Percentiles rank a stretch among this genome's conserved stretches.
These are phyloP conservation scores for Scheffersomyces amazonensis DNA, from an alignment of 805 yeast species.

Conservation along the genomic window DNA sequence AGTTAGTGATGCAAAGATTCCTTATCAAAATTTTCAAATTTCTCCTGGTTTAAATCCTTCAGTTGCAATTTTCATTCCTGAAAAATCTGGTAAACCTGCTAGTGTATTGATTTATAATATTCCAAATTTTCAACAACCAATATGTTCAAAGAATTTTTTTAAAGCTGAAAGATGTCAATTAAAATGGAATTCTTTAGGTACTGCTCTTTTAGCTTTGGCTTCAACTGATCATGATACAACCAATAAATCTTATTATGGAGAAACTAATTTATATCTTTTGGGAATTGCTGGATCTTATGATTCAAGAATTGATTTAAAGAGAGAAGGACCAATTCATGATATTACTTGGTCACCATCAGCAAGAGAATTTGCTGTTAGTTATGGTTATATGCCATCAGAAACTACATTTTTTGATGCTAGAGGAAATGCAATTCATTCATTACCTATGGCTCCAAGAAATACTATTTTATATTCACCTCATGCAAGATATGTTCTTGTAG, in stretches of 20 bases:
- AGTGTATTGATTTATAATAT: slow-evolving; percentile 78
- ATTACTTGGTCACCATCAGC: slow-evolving; percentile 96
- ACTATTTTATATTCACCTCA: slow-evolving; percentile 92
- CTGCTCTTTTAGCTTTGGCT: slow-evolving; percentile 89
- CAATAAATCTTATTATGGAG: slow-evolving; percentile 95
- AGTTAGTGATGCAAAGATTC: slow-evolving; percentile 49
- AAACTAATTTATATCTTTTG: slow-evolving; percentile 83
- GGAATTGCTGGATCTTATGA: slow-evolving; percentile 93
- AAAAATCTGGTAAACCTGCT: slow-evolving; percentile 85
- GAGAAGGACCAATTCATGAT: slow-evolving; percentile 97
- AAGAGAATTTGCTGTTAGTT: slow-evolving; percentile 94
- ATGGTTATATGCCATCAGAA: slow-evolving; percentile 97
- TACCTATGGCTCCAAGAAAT: slow-evolving; percentile 86
- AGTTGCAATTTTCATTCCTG: slow-evolving; percentile 88
- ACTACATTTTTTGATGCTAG: slow-evolving; percentile 93
- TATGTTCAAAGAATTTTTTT: slow-evolving; percentile 84
- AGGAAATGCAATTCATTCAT: slow-evolving; percentile 79
- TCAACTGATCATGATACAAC: slow-evolving; percentile 94
- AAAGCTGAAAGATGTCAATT: slow-evolving; percentile 92
- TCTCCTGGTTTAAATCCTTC: slow-evolving; percentile 91
- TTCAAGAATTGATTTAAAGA: slow-evolving; percentile 79
- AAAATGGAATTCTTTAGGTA: slow-evolving; percentile 93
- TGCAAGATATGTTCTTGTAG: slow-evolving; percentile 85
- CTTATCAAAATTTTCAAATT: slow-evolving; percentile 54
- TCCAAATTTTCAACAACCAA: slow-evolving; percentile 72